Conservation (phyloP, 148 eudicot genomes). For the Arbutus unedo region DNA sequence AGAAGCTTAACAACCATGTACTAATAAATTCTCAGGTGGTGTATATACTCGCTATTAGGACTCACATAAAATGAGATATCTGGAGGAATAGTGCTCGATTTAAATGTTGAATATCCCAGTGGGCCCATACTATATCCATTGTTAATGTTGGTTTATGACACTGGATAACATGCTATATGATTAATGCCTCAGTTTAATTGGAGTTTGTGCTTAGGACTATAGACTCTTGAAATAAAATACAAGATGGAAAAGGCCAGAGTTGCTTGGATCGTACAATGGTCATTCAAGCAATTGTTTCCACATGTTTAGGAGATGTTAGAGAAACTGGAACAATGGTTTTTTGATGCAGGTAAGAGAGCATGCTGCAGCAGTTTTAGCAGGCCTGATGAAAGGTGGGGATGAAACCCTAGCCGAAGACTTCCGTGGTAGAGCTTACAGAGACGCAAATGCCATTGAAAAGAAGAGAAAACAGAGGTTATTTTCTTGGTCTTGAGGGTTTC, state of each 20-base stretch:
- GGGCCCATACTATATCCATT: neutral
- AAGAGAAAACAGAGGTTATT: conserved; percentile 72
- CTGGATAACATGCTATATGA: neutral
- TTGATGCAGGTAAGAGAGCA: conserved; percentile 91
- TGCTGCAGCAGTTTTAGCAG: conserved; percentile 96
- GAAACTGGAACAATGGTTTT: conserved; percentile 9
- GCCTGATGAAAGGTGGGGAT: conserved; percentile 93
- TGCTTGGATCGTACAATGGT: conserved; percentile 11
- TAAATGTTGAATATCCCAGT: neutral
- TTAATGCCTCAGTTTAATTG: neutral
- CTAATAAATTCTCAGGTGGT: neutral
- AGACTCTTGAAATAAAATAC: neutral
- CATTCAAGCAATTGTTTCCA: conserved; percentile 2
- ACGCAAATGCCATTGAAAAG: conserved; percentile 56
- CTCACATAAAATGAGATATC: neutral
- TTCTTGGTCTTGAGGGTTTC: conserved; percentile 13
- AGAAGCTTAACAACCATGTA: neutral
- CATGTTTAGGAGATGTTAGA: neutral
- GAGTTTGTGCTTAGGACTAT: neutral
- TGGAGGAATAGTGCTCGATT: neutral
- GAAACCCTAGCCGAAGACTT: conserved; percentile 63
- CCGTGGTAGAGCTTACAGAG: conserved; percentile 69
- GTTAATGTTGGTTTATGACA: neutral
- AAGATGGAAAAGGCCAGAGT: neutral
- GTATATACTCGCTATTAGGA: neutral